Evolutionary conservation across 176 grass and related monocot species (phyloP), one percentile per base, ranked within the genome.

Genomic region (Areca catechu): DNA sequence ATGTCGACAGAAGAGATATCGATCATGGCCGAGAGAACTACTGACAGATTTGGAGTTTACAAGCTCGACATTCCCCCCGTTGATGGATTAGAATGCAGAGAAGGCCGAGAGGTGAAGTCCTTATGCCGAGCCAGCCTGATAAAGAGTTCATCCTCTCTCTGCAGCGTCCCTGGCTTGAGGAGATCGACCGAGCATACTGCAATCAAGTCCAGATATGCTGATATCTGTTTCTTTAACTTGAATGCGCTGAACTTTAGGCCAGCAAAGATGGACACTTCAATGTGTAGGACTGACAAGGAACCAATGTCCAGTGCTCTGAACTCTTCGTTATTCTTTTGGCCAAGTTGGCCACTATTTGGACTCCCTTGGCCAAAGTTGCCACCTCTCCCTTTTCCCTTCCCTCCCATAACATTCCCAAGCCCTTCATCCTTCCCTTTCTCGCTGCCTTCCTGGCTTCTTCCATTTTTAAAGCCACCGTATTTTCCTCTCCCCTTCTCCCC

Each of bases 241-340:
- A 89, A 98, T 65, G 94, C 94, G 19, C 75, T 98, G 81, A 93
- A 79, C 79, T 98, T 80, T 71, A 70, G 83, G 22, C 92, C 92
- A 0, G 71, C 83, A 29, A 84, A 84, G 58, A 76, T 68, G 2
- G 75, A 85, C 61, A 68, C 7, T 59, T 3, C n/a, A 4, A 75
- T 84, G 70, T 97, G 92, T 61, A 77, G 70, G 21, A 62, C 20
- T n/a, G 22, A 4, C 16, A 53, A 15, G 1, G 29, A 19, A 5
- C 58, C 5, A 37, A 19, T 22, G 5, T n/a, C 19, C 58, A 22
- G 15, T 15, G 50, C 54, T 37, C 61, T 81, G 48, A 69, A 69
- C 24, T 51, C 74, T 17, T 83, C 84, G 28, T 60, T 99, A 20
- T 78, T 89, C 61, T 99, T 99, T 81, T 93, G 94, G 94, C 94